Conservation (phyloP, 176 grass and related monocot genomes). For the Cymbopogon citratus region DNA sequence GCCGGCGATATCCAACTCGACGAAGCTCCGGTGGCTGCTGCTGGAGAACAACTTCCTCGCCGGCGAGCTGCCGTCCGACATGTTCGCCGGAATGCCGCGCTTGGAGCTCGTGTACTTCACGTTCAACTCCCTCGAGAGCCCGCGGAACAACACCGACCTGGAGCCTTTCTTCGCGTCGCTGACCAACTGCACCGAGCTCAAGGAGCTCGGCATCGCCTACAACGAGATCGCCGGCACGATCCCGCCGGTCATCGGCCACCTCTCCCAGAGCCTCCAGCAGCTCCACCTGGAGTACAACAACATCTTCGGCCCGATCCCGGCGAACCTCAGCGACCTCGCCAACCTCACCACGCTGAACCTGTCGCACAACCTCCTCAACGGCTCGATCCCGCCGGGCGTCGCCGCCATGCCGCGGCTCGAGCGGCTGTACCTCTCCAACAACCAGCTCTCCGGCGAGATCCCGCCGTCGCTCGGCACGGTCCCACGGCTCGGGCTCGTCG, state of each 20-base stretch:
- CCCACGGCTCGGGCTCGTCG: conserved; percentile 53
- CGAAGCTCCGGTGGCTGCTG: conserved; percentile 74
- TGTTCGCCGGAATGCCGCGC: conserved; percentile 56
- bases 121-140: conserved; percentile 57
- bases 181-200: conserved; percentile 54
- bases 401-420: conserved; percentile 57
- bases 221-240: conserved; percentile 61
- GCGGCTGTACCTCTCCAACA: conserved; percentile 69
- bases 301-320: conserved; percentile 73
- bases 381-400: conserved; percentile 59
- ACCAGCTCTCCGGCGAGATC: conserved; percentile 71
- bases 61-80: conserved; percentile 51
- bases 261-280: conserved; percentile 50
- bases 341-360: conserved; percentile 74
- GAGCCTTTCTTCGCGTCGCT: conserved; percentile 79
- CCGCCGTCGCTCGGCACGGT: conserved; percentile 53
- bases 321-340: conserved; percentile 44
- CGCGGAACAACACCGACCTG: conserved; percentile 52
- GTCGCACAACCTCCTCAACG: conserved; percentile 58
- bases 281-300: conserved; percentile 79
- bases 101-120: conserved; percentile 64
- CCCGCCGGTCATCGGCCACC: conserved; percentile 42
- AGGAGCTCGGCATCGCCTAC: conserved; percentile 64
- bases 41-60: conserved; percentile 58
- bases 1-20: conserved; percentile 58